Conservation (phyloP, 495 filamentous ascomycete genomes). For the Hypoxylon subgilvum region DNA sequence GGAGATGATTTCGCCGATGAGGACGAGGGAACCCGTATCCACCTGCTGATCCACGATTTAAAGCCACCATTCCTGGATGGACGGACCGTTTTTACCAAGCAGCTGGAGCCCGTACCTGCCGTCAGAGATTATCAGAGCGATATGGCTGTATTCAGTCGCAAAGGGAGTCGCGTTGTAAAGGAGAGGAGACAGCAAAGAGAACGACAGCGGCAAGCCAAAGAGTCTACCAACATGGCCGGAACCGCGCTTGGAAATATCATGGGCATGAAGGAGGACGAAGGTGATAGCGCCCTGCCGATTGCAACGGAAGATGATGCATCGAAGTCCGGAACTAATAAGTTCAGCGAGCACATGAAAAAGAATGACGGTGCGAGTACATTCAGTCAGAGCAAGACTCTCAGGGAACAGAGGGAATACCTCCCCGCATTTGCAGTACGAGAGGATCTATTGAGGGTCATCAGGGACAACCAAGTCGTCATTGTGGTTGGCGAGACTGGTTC, state of each 20-base stretch:
- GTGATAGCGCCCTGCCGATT: slow-evolving; percentile 80
- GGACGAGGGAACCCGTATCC: slow-evolving; percentile 86
- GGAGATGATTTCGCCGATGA: slow-evolving; percentile 86
- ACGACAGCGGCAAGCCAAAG: slow-evolving; percentile 91
- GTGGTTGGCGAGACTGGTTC: slow-evolving; percentile 97
- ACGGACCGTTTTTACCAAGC: slow-evolving; percentile 93
- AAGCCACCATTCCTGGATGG: slow-evolving; percentile 96
- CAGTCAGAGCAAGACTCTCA: slow-evolving; percentile 86
- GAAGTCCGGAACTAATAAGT: slow-evolving; percentile 67
- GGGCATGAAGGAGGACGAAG: slow-evolving; percentile 93
- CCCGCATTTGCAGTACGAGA: slow-evolving; percentile 97
- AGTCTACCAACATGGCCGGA: slow-evolving; percentile 91
- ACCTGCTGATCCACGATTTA: slow-evolving; percentile 91
- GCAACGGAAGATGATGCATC: slow-evolving; percentile 72
- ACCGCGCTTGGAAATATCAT: slow-evolving; percentile 93
- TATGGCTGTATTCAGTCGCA: slow-evolving; percentile 97
- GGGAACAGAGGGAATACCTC: slow-evolving; percentile 91
- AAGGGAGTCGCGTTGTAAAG: slow-evolving; percentile 91
- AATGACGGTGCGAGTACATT: slow-evolving; percentile 88
- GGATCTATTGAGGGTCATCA: slow-evolving; percentile 90
- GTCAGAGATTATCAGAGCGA: slow-evolving; percentile 95
- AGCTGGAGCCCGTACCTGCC: slow-evolving; percentile 92
- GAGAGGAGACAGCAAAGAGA: slow-evolving; percentile 92
- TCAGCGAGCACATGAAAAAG: slow-evolving; percentile 88
- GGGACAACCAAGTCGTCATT: slow-evolving; percentile 96